These are phyloP conservation scores for Karstenula rhodostoma DNA, from an alignment of 2,329 filamentous ascomycete genomes.

Conservation along the genomic window DNA sequence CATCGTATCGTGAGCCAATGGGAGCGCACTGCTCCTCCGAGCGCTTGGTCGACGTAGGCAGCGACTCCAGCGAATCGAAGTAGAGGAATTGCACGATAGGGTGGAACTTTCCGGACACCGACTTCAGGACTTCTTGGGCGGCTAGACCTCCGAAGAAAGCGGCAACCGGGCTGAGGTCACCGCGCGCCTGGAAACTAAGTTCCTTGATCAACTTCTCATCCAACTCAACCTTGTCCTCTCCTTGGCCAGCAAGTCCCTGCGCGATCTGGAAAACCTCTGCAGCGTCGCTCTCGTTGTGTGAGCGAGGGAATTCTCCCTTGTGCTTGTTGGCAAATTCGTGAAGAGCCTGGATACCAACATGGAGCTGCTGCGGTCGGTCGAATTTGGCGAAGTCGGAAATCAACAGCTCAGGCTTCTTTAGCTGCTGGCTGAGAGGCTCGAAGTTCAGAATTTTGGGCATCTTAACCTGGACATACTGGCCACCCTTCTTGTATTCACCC, in stretches of 20 bases:
- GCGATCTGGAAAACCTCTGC: slow-evolving; percentile 77
- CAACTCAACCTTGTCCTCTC: slow-evolving; percentile 78
- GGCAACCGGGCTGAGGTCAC: slow-evolving; percentile 90
- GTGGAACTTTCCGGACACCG: slow-evolving; percentile 96
- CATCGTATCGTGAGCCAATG: slow-evolving; percentile 86
- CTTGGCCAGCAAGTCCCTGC: slow-evolving; percentile 71
- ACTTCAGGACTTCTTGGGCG: slow-evolving; percentile 95
- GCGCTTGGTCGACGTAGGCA: slow-evolving; percentile 77
- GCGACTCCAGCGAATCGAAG: slow-evolving; percentile 96
- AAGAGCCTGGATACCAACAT: slow-evolving; percentile 90
- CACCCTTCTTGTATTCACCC: slow-evolving; percentile 86
- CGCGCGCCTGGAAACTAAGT: slow-evolving; percentile 90
- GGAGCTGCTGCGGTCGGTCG: slow-evolving; percentile 89
- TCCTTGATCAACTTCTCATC: slow-evolving; percentile 94
- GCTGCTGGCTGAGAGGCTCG: slow-evolving; percentile 77
- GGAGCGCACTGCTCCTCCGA: slow-evolving; percentile 91
- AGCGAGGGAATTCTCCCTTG: slow-evolving; percentile 74
- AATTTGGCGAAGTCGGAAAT: slow-evolving; percentile 98
- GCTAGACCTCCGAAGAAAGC: slow-evolving; percentile 94
- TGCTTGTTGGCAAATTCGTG: slow-evolving; percentile 83
- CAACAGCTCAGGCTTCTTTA: slow-evolving; percentile 88
- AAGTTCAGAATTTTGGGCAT: slow-evolving; percentile 96
- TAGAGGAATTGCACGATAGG: slow-evolving; percentile 97
- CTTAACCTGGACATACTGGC: slow-evolving; percentile 95
- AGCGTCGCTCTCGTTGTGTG: slow-evolving; percentile 87